Base-by-base conservation (phyloP, 257 asterid species). In the Parsonsia alboflavescens region DNA sequence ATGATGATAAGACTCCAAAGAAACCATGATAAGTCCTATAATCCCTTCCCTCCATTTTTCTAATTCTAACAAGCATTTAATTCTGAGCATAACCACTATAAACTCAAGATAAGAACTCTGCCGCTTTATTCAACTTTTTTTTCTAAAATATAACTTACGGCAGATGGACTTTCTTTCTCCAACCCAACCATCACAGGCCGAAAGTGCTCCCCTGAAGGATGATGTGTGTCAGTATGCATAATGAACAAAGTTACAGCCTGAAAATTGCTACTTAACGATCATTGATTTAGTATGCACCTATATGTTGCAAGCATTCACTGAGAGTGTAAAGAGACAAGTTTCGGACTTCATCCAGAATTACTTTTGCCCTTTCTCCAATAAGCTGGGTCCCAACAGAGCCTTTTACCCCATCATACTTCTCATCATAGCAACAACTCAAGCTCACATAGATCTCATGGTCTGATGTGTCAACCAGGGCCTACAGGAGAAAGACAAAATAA, bases 371-470 rank as follows among this genome's bases (percentile, higher is more conserved):
- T 85, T 95, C 99, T 68, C 98, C 96, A 72, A 90, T 78, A 45
- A 92, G 96, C 77, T 95, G 96, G 72, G 98, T 90, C 80, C 97
- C 96, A 80, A 95, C 99, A 70, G 91, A 84, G 79, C 99, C 99
- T 84, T 81, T 92, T 67, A 79, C 91, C 61, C 89, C 85, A 62
- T 95, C 97, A 70, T 81, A 73, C 70, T 82, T 86, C 78, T 88
- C 93, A 58, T 87, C 85, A 78, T 87, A 95, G 90, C 92, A 84
- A 87, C 93, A 88, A 68, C 97, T 88, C 80, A 95, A 85, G 74
- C 88, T 88, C 82, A 79, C 83, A 73, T 89, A 95, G 75, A 95
- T 90, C 83, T 95, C 98, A 74, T 75, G 96, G 86, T 95, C 99
- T 26, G 91, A 83, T 68, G 96, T 82, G 80, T 92, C 96, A 45